Percentiles rank a stretch among this genome's conserved stretches.
These are phyloP conservation scores for Fusarium newnesense DNA, from an alignment of 2,329 filamentous ascomycete species.

Conservation along the genomic window DNA sequence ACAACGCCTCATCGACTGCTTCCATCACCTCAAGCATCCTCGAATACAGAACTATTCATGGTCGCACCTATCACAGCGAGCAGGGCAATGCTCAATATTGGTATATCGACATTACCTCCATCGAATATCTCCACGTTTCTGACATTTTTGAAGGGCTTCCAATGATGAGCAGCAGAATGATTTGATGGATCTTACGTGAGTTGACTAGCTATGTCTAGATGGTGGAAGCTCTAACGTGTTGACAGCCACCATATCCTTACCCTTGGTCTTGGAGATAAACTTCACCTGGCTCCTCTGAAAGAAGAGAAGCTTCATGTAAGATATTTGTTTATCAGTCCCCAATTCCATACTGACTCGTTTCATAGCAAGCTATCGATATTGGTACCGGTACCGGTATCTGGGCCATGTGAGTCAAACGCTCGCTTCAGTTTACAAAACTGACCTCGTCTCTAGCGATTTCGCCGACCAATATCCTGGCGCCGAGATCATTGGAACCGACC, in stretches of 20 bases:
- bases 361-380: constrained; percentile 54
- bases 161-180: constrained; percentile 38
- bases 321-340: accelerated
- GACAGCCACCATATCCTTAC: constrained; percentile 37
- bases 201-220: accelerated
- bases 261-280: constrained; percentile 33
- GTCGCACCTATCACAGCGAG: constrained; percentile 39
- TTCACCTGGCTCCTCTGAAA: constrained; percentile 29
- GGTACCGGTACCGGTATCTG: constrained; percentile 68
- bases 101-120: background rate
- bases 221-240: background rate
- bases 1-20: constrained; percentile 30
- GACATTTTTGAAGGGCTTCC: constrained; percentile 25
- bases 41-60: constrained; percentile 36
- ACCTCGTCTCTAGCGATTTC: constrained; percentile 42
- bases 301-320: constrained; percentile 42
- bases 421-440: too few relatives aligned
- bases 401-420: constrained; percentile 51
- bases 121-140: background rate
- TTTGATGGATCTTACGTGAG: constrained; percentile 38
- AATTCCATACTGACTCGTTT: background rate
- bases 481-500: constrained; percentile 62
- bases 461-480: constrained; percentile 56
- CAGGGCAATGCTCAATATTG: constrained; percentile 43
- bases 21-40: constrained; percentile 39